These are phyloP conservation scores for Trametes villosa DNA, from an alignment of 768 basidiomycete species.

Conservation along the genomic window DNA sequence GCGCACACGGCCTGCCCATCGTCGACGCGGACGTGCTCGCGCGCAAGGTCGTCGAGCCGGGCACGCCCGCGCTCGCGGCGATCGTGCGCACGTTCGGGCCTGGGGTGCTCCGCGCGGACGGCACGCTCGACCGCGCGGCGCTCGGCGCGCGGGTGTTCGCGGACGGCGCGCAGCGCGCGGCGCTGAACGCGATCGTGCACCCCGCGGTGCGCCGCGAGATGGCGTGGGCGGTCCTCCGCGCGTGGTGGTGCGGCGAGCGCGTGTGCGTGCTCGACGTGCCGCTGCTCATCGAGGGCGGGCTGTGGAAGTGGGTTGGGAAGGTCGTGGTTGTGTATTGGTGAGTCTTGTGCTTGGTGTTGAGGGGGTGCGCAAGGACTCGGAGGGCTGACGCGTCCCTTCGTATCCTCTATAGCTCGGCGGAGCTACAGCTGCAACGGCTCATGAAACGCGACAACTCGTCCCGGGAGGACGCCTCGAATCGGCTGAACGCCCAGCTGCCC, in stretches of 20 bases:
- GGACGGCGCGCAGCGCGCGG: conserved; percentile 68
- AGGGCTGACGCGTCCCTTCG: background rate
- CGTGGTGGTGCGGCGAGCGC: conserved; percentile 80
- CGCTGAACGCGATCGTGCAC: conserved; percentile 86
- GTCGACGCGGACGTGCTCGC: conserved; percentile 94
- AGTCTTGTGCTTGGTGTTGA: conserved; percentile 27
- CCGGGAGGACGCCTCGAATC: conserved; percentile 66
- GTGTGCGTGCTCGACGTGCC: conserved; percentile 90
- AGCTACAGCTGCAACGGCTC: conserved; percentile 83
- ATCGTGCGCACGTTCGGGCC: conserved; percentile 76
- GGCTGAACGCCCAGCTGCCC: conserved; percentile 81
- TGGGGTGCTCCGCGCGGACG: conserved; percentile 67
- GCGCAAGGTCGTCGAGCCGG: conserved; percentile 83
- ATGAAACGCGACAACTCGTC: conserved; percentile 74
- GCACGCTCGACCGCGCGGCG: conserved; percentile 78
- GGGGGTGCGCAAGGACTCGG: background rate
- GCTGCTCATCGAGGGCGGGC: conserved; percentile 83
- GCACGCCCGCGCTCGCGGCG: conserved; percentile 68
- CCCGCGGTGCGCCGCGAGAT: conserved; percentile 88
- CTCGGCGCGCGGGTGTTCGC: conserved; percentile 87
- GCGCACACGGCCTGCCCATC: conserved; percentile 70
- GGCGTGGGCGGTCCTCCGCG: conserved; percentile 62
- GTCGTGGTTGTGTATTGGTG: conserved; percentile 94
- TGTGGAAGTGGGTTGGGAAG: conserved; percentile 82
- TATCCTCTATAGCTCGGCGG: conserved; percentile 61